phyloP scores from a whole-genome alignment of 1,284 basidiomycete species.

The Sporisorium exsertum region DNA sequence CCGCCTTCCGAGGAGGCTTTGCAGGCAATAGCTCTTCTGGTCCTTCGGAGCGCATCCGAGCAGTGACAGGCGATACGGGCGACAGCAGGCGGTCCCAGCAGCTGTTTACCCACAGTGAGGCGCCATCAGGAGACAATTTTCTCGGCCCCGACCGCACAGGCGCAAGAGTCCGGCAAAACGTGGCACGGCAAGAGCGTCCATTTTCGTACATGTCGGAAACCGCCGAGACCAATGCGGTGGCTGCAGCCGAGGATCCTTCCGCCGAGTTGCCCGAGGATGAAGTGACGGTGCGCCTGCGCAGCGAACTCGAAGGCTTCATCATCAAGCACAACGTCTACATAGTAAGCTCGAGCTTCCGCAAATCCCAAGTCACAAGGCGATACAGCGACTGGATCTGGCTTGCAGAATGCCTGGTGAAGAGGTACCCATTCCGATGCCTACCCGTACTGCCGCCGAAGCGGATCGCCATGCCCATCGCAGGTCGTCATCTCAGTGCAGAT shows the following conservation, averaged over 20 bases:
- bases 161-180: slow-evolving; percentile 12
- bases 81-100: slow-evolving; percentile 10
- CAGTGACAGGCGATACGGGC: neutral
- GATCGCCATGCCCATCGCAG: slow-evolving; percentile 46
- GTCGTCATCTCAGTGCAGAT: slow-evolving; percentile 42
- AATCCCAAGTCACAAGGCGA: slow-evolving; percentile 41
- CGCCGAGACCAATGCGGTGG: slow-evolving; percentile 36
- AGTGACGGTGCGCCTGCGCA: slow-evolving; percentile 41
- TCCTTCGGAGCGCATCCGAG: slow-evolving; percentile 9
- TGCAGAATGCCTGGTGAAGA: slow-evolving; percentile 46
- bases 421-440: slow-evolving; percentile 58
- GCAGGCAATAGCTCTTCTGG: slow-evolving; percentile 19
- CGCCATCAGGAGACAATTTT: slow-evolving; percentile 5
- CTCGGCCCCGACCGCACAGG: neutral
- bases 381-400: slow-evolving; percentile 61
- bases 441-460: slow-evolving; percentile 55
- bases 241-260: slow-evolving; percentile 35
- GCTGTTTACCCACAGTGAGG: slow-evolving; percentile 22
- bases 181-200: slow-evolving; percentile 30
- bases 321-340: slow-evolving; percentile 57
- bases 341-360: slow-evolving; percentile 38
- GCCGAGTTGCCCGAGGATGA: slow-evolving; percentile 41
- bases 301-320: slow-evolving; percentile 49
- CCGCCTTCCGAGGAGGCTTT: slow-evolving; percentile 36
- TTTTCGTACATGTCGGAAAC: slow-evolving; percentile 52